Base-by-base conservation (phyloP, 2,329 filamentous ascomycete species). In the Trichoderma lentiforme region DNA sequence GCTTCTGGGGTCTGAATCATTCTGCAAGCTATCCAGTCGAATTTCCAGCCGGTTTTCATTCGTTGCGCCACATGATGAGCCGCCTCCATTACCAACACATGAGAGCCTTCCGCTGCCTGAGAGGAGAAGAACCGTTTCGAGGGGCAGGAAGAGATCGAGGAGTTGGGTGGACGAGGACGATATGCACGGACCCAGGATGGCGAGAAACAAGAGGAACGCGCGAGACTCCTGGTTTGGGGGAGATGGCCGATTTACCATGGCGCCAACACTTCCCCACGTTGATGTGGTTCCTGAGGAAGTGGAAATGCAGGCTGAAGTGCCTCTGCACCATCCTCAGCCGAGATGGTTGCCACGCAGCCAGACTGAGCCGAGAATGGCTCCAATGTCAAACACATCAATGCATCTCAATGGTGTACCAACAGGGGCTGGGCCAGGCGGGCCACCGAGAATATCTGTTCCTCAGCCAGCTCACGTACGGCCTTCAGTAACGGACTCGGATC, bases 91-190 rank as follows among this genome's bases (percentile, higher is more conserved):
- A 65, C 79, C 80, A 30, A 76, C 79, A 34, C 77, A 81, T n/a
- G 76, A 78, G 53, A 79, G 75, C 72, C 75, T 80, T n/a, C 39
- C 26, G 12, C 4, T 57, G 24, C 53, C 65, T 11, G 63, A 62
- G n/a, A 18, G 69, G 36, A 32, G 58, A 77, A 79, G 32, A 74
- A 70, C 66, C 18, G 66, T 70, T 28, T 70, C 66, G n/a, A 76
- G 58, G 63, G 73, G 60, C 71, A 76, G 71, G 77, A 75, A 67
- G 21, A 64, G 76, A 9, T 78, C 78, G 66, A 76, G 72, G 58
- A 83, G 81, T 21, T 87, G 85, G 85, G 84, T 86, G 14, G 69
- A 70, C 32, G 85, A 86, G 74, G 85, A 88, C 64, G 82, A 81
- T 69, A 78, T 86, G n/a, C 85, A 86, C 72, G 85, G 85, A 5